Evolutionary conservation across 305 asterid species (phyloP).

Genomic region (Solanum hybrid): DNA sequence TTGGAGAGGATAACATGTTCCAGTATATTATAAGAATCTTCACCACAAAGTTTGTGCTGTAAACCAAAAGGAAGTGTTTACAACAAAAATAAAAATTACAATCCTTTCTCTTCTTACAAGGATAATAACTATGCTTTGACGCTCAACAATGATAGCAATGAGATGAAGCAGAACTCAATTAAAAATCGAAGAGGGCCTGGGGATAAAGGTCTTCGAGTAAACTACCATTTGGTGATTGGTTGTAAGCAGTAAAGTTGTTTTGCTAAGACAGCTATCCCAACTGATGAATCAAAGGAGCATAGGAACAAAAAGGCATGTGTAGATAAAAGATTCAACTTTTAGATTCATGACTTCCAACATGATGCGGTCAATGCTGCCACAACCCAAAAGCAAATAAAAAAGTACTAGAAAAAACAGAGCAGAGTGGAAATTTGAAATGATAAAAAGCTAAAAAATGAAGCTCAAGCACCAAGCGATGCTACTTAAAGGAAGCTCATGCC

Average conservation of each 20-base stretch:
- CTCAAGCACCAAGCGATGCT: background rate
- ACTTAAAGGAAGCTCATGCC: background rate
- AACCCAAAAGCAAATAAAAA: background rate
- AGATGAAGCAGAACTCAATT: background rate
- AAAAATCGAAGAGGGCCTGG: background rate
- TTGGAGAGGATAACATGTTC: background rate
- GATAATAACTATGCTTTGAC: background rate
- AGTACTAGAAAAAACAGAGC: background rate
- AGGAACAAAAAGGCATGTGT: background rate
- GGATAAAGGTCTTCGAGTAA: background rate
- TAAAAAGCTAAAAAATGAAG: background rate
- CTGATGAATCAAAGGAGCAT: background rate
- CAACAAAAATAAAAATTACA: background rate
- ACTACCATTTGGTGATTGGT: background rate
- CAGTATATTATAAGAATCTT: background rate
- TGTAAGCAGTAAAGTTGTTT: background rate
- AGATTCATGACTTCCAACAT: background rate
- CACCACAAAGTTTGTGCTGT: background rate
- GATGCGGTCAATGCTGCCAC: background rate
- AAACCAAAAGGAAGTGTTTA: background rate
- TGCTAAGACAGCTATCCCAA: background rate
- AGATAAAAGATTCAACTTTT: background rate
- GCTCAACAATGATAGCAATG: background rate
- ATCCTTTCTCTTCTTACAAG: background rate
- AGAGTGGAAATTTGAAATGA: background rate